These are phyloP conservation scores for Onygenales sp. DNA, from an alignment of 2,329 filamentous ascomycete species.

Conservation along the genomic window DNA sequence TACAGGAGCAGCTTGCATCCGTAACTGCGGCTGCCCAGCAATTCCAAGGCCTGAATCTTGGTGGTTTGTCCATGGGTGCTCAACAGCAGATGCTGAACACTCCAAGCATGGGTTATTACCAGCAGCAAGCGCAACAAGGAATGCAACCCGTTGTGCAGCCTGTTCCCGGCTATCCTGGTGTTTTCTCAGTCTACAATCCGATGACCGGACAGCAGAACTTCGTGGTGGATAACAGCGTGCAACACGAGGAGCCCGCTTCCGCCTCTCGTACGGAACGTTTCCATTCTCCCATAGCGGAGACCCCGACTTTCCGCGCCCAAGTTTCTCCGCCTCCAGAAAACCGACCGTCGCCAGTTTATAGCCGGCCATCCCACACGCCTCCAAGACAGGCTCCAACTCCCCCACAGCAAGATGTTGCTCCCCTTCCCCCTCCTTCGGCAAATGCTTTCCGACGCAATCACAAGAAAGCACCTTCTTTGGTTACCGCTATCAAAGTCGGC, in stretches of 20 bases:
- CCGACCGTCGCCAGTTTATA: slow-evolving; percentile 41
- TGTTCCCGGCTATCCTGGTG: slow-evolving; percentile 59
- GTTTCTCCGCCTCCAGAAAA: slow-evolving; percentile 68
- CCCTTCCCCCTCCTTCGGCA: slow-evolving; percentile 77
- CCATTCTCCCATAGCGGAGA: slow-evolving; percentile 44
- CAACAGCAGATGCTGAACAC: slow-evolving; percentile 43
- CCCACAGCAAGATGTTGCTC: slow-evolving; percentile 52
- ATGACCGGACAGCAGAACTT: slow-evolving; percentile 76
- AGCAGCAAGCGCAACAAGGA: slow-evolving; percentile 58
- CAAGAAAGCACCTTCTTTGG: slow-evolving; percentile 70
- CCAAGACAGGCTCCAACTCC: slow-evolving; percentile 58
- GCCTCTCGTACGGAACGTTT: slow-evolving; percentile 23
- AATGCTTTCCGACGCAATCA: slow-evolving; percentile 90
- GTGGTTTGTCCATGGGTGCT: slow-evolving; percentile 24
- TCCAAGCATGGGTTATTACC: slow-evolving; percentile 47
- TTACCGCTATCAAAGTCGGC: slow-evolving; percentile 37
- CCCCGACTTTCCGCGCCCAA: slow-evolving; percentile 62
- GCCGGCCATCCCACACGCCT: slow-evolving; percentile 54
- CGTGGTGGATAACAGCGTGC: slow-evolving; percentile 59
- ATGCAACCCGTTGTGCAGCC: slow-evolving; percentile 56
- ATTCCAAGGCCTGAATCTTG: slow-evolving; percentile 67
- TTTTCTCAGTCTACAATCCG: slow-evolving; percentile 78
- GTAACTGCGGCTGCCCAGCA: slow-evolving; percentile 77
- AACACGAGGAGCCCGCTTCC: slow-evolving; percentile 33
- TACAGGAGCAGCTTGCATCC: slow-evolving; percentile 83